phyloP scores from a whole-genome alignment of 106 monocot genomes.

The Acorus gramineus region DNA sequence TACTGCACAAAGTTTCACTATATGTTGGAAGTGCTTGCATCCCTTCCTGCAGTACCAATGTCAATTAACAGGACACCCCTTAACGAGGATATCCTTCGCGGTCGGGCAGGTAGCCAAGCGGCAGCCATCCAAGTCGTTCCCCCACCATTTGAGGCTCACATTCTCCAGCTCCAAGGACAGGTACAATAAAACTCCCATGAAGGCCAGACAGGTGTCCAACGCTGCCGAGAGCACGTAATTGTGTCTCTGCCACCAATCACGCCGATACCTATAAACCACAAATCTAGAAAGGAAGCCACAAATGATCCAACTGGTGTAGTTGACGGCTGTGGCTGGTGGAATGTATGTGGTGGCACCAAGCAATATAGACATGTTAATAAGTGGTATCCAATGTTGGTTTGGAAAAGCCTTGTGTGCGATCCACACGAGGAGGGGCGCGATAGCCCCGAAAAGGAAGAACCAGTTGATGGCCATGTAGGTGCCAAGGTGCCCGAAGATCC shows the following conservation, averaged over 20 bases:
- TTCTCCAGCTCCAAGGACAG: constrained; percentile 49
- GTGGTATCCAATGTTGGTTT: constrained; percentile 45
- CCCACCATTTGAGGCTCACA: constrained; percentile 71
- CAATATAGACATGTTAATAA: constrained; percentile 71
- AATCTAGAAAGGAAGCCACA: constrained; percentile 74
- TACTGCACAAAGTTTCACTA: too few species aligned
- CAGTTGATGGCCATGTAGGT: constrained; percentile 62
- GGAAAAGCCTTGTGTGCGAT: constrained; percentile 66
- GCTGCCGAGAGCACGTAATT: constrained; percentile 84
- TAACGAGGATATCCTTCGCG: constrained; percentile 40
- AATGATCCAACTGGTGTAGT: constrained; percentile 71
- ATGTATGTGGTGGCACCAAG: constrained; percentile 63
- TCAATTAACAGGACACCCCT: constrained; percentile 38
- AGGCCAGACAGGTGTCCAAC: constrained; percentile 72
- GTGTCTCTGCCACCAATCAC: constrained; percentile 79
- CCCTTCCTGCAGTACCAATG: too few species aligned
- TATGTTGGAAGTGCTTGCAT: too few species aligned
- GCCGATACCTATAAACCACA: constrained; percentile 52
- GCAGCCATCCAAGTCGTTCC: constrained; percentile 79
- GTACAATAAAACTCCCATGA: constrained; percentile 84
- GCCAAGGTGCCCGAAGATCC: constrained; percentile 85
- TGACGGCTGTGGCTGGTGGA: constrained; percentile 85
- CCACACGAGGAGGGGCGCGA: constrained; percentile 64
- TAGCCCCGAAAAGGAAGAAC: constrained; percentile 79
- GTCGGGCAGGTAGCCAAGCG: constrained; percentile 72